These are phyloP conservation scores for Collariella sp. DNA, from an alignment of 495 filamentous ascomycete genomes.

Conservation along the genomic window DNA sequence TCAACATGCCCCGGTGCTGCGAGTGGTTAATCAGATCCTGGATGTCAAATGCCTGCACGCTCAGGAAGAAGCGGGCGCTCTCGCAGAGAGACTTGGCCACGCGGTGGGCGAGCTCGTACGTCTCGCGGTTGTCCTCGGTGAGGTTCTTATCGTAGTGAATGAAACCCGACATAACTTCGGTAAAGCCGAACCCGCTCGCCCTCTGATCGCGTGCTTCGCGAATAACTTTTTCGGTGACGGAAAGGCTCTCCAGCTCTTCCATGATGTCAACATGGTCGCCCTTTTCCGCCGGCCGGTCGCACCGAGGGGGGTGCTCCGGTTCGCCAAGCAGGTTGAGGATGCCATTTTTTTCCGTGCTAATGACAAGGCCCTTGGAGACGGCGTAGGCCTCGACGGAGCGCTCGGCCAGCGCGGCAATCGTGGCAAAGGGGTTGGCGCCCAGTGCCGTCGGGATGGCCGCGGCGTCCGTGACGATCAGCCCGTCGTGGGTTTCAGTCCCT, in stretches of 20 bases:
- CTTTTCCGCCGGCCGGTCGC: slow-evolving; percentile 6
- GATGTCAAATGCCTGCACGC: slow-evolving; percentile 47
- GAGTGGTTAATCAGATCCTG: slow-evolving; percentile 33
- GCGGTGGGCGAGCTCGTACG: slow-evolving; percentile 48
- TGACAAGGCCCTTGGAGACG: slow-evolving; percentile 30
- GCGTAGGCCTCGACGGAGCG: slow-evolving; percentile 47
- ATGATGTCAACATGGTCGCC: slow-evolving; percentile 10
- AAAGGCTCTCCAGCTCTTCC: slow-evolving; percentile 29
- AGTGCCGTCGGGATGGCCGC: slow-evolving; percentile 57
- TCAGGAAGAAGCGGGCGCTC: slow-evolving; percentile 52
- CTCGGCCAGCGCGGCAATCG: slow-evolving; percentile 59
- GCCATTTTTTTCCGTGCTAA: slow-evolving; percentile 47
- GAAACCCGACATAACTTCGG: slow-evolving; percentile 56
- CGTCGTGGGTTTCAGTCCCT: slow-evolving; percentile 42
- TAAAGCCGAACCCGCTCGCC: slow-evolving; percentile 47
- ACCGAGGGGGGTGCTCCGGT: slow-evolving; percentile 24
- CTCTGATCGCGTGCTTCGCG: slow-evolving; percentile 33
- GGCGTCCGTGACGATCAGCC: slow-evolving; percentile 55
- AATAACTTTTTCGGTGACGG: slow-evolving; percentile 34
- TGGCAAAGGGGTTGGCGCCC: slow-evolving; percentile 62
- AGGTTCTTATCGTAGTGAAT: slow-evolving; percentile 47
- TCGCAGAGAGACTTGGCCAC: slow-evolving; percentile 44
- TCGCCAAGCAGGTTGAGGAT: slow-evolving; percentile 40
- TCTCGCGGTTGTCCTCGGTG: slow-evolving; percentile 35
- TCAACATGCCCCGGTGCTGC: slow-evolving; percentile 47